These are phyloP conservation scores for Brassica juncea DNA, from an alignment of 345 rosid genomes.

Conservation along the genomic window DNA sequence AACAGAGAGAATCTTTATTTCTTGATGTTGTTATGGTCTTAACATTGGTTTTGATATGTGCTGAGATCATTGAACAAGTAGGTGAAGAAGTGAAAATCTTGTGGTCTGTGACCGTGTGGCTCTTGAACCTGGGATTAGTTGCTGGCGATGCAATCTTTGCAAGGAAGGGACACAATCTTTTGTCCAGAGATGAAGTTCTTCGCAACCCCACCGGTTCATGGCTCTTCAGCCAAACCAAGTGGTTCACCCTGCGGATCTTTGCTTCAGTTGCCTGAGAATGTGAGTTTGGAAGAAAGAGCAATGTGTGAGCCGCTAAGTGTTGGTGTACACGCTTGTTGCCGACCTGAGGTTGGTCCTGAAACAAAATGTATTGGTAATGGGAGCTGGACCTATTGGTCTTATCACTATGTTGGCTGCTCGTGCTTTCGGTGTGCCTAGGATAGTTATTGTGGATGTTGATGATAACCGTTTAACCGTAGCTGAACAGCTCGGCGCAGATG, in stretches of 20 bases:
- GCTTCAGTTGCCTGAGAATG: slow-evolving; percentile 85
- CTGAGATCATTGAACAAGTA: slow-evolving; percentile 80
- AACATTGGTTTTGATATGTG: slow-evolving; percentile 43
- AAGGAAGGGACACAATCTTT: slow-evolving; percentile 74
- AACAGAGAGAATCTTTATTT: background rate
- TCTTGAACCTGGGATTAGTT: slow-evolving; percentile 88
- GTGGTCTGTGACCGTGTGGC: slow-evolving; percentile 80
- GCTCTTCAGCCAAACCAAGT: slow-evolving; percentile 87
- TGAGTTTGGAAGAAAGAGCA: slow-evolving; percentile 94
- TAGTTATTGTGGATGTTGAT: slow-evolving; percentile 77
- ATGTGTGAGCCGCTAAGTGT: slow-evolving; percentile 97
- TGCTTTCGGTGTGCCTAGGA: slow-evolving; percentile 84
- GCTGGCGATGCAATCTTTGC: slow-evolving; percentile 68
- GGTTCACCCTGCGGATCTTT: slow-evolving; percentile 89
- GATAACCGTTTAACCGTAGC: slow-evolving; percentile 73
- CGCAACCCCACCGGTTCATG: slow-evolving; percentile 86
- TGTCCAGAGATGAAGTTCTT: slow-evolving; percentile 95
- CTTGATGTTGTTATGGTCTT: background rate
- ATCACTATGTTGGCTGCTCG: slow-evolving; percentile 83
- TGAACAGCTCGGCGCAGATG: slow-evolving; percentile 67
- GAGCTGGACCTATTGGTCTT: slow-evolving; percentile 97
- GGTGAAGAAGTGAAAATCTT: slow-evolving; percentile 71
- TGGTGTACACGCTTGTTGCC: slow-evolving; percentile 91
- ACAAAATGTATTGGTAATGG: slow-evolving; percentile 72
- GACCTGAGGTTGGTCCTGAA: slow-evolving; percentile 73